phyloP scores from a whole-genome alignment of 371 early-diverging fungal species.

The Aphelidium insulamus region DNA sequence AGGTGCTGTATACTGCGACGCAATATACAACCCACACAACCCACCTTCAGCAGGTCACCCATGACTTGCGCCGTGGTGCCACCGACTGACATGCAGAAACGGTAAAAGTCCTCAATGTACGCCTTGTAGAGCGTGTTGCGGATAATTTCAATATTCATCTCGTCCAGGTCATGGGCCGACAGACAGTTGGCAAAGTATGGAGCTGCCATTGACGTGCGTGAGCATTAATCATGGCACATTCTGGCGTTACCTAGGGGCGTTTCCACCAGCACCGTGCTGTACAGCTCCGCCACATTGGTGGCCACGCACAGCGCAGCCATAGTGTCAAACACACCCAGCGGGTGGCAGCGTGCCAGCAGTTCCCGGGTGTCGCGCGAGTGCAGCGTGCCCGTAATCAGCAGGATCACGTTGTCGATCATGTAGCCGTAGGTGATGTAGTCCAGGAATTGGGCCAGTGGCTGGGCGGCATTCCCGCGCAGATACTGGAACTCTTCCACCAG shows the following conservation, averaged over 20 bases:
- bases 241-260: conserved; percentile 56
- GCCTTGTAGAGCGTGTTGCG: conserved; percentile 94
- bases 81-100: conserved; percentile 59
- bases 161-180: conserved; percentile 88
- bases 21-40: background rate
- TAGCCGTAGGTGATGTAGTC: conserved; percentile 94
- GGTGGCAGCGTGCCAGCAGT: conserved; percentile 83
- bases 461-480: conserved; percentile 58
- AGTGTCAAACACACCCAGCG: conserved; percentile 84
- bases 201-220: conserved; percentile 18
- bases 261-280: conserved; percentile 86
- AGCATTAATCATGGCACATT: background rate
- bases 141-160: conserved; percentile 96
- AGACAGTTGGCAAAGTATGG: conserved; percentile 92
- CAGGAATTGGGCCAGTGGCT: conserved; percentile 64
- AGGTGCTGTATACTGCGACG: background rate
- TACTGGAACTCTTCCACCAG: conserved; percentile 83
- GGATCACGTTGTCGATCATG: conserved; percentile 97
- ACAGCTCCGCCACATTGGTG: conserved; percentile 82
- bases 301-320: conserved; percentile 95
- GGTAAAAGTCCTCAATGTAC: conserved; percentile 90
- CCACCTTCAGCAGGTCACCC: conserved; percentile 68
- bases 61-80: conserved; percentile 83
- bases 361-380: conserved; percentile 95
- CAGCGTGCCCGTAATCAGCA: conserved; percentile 89